These are phyloP conservation scores for Yamadazyma taylorii DNA, from an alignment of 1,139 yeast genomes.

Conservation along the genomic window DNA sequence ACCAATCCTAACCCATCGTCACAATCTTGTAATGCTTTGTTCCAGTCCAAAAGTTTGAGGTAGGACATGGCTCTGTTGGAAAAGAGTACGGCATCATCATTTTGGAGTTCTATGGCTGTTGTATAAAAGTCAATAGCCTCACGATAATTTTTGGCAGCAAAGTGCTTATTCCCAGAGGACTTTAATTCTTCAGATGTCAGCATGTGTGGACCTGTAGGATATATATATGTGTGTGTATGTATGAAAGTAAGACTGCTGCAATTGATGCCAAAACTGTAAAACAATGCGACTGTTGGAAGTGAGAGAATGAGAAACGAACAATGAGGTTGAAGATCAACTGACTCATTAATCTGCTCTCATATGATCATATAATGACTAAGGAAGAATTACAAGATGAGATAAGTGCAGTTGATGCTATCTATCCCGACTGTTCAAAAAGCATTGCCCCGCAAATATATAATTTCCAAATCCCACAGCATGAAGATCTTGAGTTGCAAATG, in stretches of 20 bases:
- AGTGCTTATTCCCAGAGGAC: conserved; percentile 66
- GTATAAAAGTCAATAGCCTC: conserved; percentile 65
- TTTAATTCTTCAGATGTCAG: conserved; percentile 26
- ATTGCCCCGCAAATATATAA: conserved; percentile 44
- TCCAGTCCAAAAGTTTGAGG: conserved; percentile 53
- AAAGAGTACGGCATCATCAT: conserved; percentile 60
- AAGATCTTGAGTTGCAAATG: conserved; percentile 55
- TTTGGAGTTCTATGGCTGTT: conserved; percentile 60
- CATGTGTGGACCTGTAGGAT: no score
- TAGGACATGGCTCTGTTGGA: conserved; percentile 81
- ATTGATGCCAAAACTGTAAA: no score
- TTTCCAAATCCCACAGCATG: conserved; percentile 65
- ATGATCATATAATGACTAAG: conserved; percentile 41
- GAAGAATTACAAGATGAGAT: conserved; percentile 76
- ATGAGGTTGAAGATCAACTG: no score
- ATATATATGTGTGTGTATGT: no score
- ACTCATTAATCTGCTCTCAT: no score
- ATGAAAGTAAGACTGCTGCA: no score
- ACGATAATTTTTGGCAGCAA: conserved; percentile 49
- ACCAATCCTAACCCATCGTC: conserved; percentile 51
- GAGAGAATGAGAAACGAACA: no score
- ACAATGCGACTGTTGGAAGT: no score
- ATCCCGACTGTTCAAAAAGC: conserved; percentile 53
- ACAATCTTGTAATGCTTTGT: conserved; percentile 62
- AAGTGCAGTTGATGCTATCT: conserved; percentile 86